These are phyloP conservation scores for Mallotus repandus DNA, from an alignment of 441 rosid genomes.

Conservation along the genomic window DNA sequence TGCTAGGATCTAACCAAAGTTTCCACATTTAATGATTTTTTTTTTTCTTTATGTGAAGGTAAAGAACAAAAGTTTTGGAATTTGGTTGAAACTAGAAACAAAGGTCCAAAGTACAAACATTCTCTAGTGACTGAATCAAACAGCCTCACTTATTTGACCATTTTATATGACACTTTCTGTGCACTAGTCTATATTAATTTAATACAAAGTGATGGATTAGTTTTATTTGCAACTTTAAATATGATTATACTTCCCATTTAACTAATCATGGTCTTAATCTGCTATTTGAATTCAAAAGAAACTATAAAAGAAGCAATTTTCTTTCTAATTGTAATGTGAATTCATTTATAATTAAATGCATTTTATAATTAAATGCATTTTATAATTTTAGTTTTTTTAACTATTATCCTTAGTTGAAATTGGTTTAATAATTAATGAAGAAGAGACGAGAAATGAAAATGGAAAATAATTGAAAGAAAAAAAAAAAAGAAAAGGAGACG, in stretches of 20 bases:
- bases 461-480: neutral
- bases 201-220: neutral
- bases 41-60: neutral
- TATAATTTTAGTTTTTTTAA: no score
- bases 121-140: conserved; percentile 9
- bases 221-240: neutral
- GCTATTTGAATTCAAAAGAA: no score
- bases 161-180: neutral
- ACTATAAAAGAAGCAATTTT: no score
- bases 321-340: no score
- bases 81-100: neutral
- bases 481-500: no score
- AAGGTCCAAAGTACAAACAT: conserved; percentile 20
- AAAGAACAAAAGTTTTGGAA: conserved; percentile 11
- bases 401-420: no score
- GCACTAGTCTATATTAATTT: neutral
- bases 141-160: conserved; percentile 32
- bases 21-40: neutral
- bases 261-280: no score
- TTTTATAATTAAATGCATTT: no score
- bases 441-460: neutral
- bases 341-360: no score
- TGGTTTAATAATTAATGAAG: neutral
- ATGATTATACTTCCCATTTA: neutral
- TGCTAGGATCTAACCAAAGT: neutral